Base-by-base conservation (phyloP, 495 filamentous ascomycete genomes). In the Filosporella fistucella region DNA sequence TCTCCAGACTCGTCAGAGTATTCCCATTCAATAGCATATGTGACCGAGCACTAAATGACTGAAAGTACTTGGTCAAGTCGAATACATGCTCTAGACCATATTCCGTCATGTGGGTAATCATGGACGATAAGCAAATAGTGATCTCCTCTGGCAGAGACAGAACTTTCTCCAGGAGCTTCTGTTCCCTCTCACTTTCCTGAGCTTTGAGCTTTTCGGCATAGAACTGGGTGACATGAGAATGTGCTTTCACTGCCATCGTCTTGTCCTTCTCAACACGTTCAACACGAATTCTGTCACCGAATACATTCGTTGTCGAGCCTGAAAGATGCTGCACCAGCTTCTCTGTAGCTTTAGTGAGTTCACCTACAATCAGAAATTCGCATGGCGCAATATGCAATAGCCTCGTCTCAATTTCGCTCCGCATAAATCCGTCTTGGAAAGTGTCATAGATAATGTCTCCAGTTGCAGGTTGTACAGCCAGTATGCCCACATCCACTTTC, bases 371-470 rank as follows among this genome's bases (percentile, higher is more conserved):
- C n/a, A 99, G 68, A 53, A 97, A 85, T 66, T 99, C 93, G 65
- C 93, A 96, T 1, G 93, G 93, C 1, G 91, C 86, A 52, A 99
- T 94, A 61, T 99, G 93, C 14, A 99, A 71, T 18, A 99, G 69
- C 32, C 93, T 74, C 0, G 93, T 97, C 67, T 99, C 93, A 37
- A 97, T 87, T 59, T 99, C 93, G 47, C 86, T 89, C 34, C 93
- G 77, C 94, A 97, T 99, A 66, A 97, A 99, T 2, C 94, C 89
- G 57, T 99, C 93, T 56, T 96, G 89, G 54, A 99, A 99, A 34
- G 87, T 82, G 60, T 99, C 93, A 54, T 96, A 93, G 46, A 97
- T 88, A 48, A 99, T 86, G 58, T 97, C 93, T 35, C 93, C 93
- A 0, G 94, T 97, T 0, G 88, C 85, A 18, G 93, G 93, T 54